Conservation (phyloP, 2,329 filamentous ascomycete genomes). For the Cladosporium sp. region DNA sequence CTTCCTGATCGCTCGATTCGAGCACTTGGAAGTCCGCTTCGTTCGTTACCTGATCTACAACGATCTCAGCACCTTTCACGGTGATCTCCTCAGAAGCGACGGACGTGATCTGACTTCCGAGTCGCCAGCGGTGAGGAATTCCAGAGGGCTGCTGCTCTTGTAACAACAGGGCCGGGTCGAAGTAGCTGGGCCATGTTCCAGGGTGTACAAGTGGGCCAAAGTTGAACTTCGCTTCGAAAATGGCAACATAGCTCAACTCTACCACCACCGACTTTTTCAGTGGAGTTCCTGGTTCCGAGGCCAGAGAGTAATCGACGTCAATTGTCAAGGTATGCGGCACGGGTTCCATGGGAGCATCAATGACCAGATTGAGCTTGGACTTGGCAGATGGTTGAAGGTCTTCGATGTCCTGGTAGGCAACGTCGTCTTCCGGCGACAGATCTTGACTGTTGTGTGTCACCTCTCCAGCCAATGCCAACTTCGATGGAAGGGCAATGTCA, state of each 20-base stretch:
- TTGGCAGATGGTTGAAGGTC: not conserved
- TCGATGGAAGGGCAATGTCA: constrained; percentile 4
- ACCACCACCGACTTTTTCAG: constrained; percentile 69
- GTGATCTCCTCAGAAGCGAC: constrained; percentile 63
- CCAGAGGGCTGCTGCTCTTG: constrained; percentile 47
- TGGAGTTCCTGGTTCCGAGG: constrained; percentile 73
- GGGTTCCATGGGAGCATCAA: constrained; percentile 40
- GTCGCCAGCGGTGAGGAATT: constrained; percentile 73
- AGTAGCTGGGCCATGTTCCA: constrained; percentile 82
- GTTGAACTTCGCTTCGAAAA: constrained; percentile 90
- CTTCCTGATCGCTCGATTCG: constrained; percentile 10
- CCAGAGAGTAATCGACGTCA: constrained; percentile 70
- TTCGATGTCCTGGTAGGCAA: not conserved
- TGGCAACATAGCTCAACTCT: constrained; percentile 60
- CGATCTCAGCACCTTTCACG: constrained; percentile 61
- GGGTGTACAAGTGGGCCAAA: constrained; percentile 73
- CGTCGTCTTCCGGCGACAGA: not conserved
- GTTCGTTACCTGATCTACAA: constrained; percentile 56
- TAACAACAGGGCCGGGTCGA: constrained; percentile 46
- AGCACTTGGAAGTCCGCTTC: constrained; percentile 53
- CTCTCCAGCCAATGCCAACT: not conserved
- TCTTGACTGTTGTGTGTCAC: not conserved
- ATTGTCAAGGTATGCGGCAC: constrained; percentile 64
- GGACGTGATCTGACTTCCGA: constrained; percentile 67
- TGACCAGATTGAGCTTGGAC: constrained; percentile 9